phyloP scores from a whole-genome alignment of 2,329 filamentous ascomycete genomes.

The Epichloe uncinata region DNA sequence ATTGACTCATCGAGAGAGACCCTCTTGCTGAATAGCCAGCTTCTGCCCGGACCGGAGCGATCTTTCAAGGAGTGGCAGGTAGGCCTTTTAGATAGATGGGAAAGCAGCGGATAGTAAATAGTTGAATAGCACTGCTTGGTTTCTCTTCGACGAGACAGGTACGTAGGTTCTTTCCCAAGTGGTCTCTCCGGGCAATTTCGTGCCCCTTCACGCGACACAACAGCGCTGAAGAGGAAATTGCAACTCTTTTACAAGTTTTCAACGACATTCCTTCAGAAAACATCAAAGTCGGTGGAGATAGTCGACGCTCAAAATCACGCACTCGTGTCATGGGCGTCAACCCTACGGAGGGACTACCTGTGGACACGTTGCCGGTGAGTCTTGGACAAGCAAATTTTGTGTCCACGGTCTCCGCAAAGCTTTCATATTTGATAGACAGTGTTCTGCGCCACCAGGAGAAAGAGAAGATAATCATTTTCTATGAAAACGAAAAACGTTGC shows the following conservation, averaged over 20 bases:
- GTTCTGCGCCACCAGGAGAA: too few species aligned
- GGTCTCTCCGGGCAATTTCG: not conserved
- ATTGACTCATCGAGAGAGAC: constrained; percentile 30
- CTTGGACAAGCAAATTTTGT: too few species aligned
- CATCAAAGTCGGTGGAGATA: too few species aligned
- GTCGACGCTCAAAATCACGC: too few species aligned
- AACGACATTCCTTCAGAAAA: constrained; percentile 38
- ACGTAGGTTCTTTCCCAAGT: too few species aligned
- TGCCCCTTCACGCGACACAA: constrained; percentile 12
- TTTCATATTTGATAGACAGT: too few species aligned
- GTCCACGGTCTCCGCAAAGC: too few species aligned
- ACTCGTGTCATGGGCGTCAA: too few species aligned
- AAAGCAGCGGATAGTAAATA: not conserved
- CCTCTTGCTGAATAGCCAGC: constrained; percentile 33
- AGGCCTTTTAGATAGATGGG: constrained; percentile 40
- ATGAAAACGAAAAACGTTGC: constrained; percentile 45
- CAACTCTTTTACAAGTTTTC: constrained; percentile 56
- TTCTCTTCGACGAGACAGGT: too few species aligned
- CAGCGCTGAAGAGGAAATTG: constrained; percentile 19
- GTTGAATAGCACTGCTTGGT: not conserved
- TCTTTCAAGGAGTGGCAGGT: constrained; percentile 55
- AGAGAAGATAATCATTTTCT: too few species aligned
- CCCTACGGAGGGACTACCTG: too few species aligned
- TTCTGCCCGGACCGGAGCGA: constrained; percentile 43
- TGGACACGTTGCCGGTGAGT: too few species aligned